Evolutionary conservation across 371 early-diverging fungal species (phyloP), one percentile per base, ranked within the genome.

Genomic region (Mucor sp.): DNA sequence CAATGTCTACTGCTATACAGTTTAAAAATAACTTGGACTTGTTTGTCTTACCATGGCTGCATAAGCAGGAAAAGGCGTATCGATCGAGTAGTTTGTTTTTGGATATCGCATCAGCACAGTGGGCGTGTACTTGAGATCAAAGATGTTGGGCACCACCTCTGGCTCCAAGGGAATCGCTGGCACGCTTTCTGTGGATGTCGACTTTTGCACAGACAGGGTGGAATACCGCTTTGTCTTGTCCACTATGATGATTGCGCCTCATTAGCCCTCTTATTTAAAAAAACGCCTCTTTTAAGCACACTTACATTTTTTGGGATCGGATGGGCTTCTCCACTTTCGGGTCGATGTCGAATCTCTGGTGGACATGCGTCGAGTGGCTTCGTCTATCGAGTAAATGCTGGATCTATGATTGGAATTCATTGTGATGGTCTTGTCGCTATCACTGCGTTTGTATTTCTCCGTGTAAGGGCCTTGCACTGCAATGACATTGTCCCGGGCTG

Each of bases 31-130:
- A 57, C 15, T 62, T 47, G 3, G 9, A 32, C 25, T 21, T 23
- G 55, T 19, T 37, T 67, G 19, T 39, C 68, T 75, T 76, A 91
- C 91, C 91, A 93, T 89, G 25, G 89, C 81, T 28, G 88, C 67
- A 67, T 85, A 84, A 9, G 87, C 62, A 4, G 93, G 92, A 70
- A 91, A 92, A 11, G 78, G 47, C 21, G 78, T 80, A 8, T 64
- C 23, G 21, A 59, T n/a, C 12, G 75, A 74, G 68, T 76, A 65
- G 48, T 75, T 69, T 23, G 64, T 44, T 30, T 76, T 71, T 1
- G 83, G 83, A 47, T 80, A 80, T 8, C 81, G 72, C 61, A 69
- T 66, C 25, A 83, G 63, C 1, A 83, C 67, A 41, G 79, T 74
- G 0, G 83, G 83, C 33, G 75, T 69, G 62, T 79, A 83, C 41